A percentile compares a stretch with the other conserved stretches of the same genome.
These are phyloP conservation scores for Pholiota microspora DNA, from an alignment of 768 basidiomycete species.

Conservation along the genomic window DNA sequence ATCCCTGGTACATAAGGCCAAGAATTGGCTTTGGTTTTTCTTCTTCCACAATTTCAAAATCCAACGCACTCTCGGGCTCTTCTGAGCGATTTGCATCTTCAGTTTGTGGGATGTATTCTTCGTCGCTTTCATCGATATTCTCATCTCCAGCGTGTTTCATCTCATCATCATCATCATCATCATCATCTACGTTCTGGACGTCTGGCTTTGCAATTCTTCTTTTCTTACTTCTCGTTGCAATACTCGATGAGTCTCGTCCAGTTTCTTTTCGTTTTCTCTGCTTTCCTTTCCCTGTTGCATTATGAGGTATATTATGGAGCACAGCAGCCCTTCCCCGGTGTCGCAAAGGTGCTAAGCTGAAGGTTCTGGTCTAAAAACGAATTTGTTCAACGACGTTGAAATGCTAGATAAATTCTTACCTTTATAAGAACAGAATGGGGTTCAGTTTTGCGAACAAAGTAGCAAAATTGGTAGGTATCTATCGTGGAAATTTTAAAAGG, in stretches of 20 bases:
- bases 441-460: conserved; percentile 82
- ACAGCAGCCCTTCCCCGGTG: too few relatives aligned
- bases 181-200: too few relatives aligned
- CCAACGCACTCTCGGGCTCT: conserved; percentile 12
- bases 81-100: background rate
- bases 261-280: conserved; percentile 17
- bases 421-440: conserved; percentile 82
- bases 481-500: conserved; percentile 3
- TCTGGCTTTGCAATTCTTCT: background rate
- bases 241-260: background rate
- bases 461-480: conserved; percentile 91
- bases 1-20: conserved; percentile 66
- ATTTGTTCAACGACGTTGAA: too few relatives aligned
- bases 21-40: conserved; percentile 75
- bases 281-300: conserved; percentile 19
- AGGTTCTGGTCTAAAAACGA: conserved; percentile 36
- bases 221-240: conserved; percentile 1
- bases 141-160: background rate
- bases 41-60: conserved; percentile 52
- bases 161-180: too few relatives aligned
- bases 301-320: too few relatives aligned
- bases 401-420: conserved; percentile 40
- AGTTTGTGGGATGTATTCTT: conserved; percentile 8
- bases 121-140: conserved; percentile 9
- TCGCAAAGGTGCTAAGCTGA: conserved; percentile 29